phyloP scores from a whole-genome alignment of 805 yeast species.

The Kodamaea laetipori region DNA sequence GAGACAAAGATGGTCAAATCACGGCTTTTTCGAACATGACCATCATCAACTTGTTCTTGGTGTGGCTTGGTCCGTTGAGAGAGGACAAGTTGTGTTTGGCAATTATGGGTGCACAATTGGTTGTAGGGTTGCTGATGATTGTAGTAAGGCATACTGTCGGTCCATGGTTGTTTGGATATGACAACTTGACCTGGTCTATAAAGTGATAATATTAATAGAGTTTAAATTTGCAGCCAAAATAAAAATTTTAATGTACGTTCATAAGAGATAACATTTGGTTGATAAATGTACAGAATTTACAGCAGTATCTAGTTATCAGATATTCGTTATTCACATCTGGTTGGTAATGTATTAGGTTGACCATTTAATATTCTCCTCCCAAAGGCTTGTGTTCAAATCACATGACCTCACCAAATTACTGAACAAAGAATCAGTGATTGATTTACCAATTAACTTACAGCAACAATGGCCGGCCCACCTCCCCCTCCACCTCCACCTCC shows the following conservation, averaged over 20 bases:
- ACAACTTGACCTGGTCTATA: constrained; percentile 59
- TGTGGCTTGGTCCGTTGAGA: constrained; percentile 86
- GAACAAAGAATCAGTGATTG: constrained; percentile 3
- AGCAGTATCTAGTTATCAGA: no score
- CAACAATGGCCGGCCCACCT: constrained; percentile 30
- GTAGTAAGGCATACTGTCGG: constrained; percentile 81
- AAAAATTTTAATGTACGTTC: no score
- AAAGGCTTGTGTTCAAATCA: no score
- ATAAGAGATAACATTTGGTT: no score
- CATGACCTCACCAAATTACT: not conserved
- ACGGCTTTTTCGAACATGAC: constrained; percentile 77
- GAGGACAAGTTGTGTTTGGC: constrained; percentile 73
- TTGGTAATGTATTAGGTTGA: no score
- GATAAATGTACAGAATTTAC: no score
- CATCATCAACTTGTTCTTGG: constrained; percentile 76
- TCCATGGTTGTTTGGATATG: constrained; percentile 83
- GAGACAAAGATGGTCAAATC: constrained; percentile 24
- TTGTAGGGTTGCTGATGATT: constrained; percentile 66
- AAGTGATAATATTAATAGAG: constrained; percentile 21
- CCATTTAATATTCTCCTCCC: no score
- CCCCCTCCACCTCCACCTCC: constrained; percentile 38
- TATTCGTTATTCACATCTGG: no score
- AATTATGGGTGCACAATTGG: constrained; percentile 63
- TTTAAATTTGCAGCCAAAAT: no score
- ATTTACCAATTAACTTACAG: not conserved